phyloP scores from a whole-genome alignment of 1,139 yeast species.

The Taphrina pruni region DNA sequence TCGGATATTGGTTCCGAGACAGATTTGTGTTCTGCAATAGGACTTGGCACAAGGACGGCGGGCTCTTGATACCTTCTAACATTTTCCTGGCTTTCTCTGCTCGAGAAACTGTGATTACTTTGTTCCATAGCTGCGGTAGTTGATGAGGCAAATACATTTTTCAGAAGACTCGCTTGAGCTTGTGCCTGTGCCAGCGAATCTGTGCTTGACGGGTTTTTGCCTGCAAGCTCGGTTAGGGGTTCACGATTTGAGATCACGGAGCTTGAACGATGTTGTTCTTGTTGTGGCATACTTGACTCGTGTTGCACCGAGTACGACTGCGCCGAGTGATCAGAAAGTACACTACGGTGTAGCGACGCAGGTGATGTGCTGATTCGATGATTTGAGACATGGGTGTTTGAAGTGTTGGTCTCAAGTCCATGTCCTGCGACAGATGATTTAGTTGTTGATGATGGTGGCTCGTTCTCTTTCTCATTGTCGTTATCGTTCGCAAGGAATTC shows the following conservation, averaged over 20 bases:
- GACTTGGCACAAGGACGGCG: not conserved
- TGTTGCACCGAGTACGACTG: not conserved
- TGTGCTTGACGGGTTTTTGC: not conserved
- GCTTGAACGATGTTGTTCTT: not conserved
- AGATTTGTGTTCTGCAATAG: not conserved
- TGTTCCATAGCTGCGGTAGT: not conserved
- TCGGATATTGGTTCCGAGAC: not conserved
- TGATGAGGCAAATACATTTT: not conserved
- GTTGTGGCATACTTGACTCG: not conserved
- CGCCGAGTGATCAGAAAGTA: not conserved
- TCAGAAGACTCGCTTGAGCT: not conserved
- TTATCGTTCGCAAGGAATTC: slow-evolving; percentile 6
- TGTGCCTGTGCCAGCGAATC: not conserved
- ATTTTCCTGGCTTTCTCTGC: not conserved
- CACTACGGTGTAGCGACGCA: not conserved
- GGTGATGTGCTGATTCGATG: slow-evolving; percentile 6
- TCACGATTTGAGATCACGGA: not conserved
- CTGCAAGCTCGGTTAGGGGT: not conserved
- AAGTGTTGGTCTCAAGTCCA: not conserved
- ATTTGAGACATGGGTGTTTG: slow-evolving; percentile 1
- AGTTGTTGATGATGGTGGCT: slow-evolving; percentile 7
- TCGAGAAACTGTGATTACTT: not conserved
- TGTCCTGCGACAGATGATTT: not conserved
- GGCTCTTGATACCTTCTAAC: not conserved
- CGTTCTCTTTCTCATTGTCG: slow-evolving; percentile 21